Evolutionary conservation across 2,329 filamentous ascomycete species (phyloP), one percentile per base, ranked within the genome.

Genomic region (Fusarium chaquense): DNA sequence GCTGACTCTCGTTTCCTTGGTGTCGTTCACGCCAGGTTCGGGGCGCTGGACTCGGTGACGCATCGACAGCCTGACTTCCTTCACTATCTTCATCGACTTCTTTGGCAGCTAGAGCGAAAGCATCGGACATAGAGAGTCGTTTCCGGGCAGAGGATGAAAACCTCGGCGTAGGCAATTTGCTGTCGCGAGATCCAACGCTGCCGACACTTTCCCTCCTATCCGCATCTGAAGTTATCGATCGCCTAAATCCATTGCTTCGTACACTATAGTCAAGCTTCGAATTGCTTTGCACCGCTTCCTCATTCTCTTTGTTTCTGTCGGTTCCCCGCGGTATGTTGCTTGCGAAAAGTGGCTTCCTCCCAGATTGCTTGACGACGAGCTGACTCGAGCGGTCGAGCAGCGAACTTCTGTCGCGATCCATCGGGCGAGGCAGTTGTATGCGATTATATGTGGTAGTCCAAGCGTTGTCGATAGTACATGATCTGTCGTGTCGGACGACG

Each of bases 21-120:
- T 63, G 73, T 35, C 75, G 76, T 20, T 76, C 72, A 15, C 82
- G 81, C 80, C 83, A 83, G 10, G 78, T 73, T 33, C 85, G 78
- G 3, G 85, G 85, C 2, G 85, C 85, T 1, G 85, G 85, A 57
- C 85, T 87, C 1, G 85, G 85, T 3, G 84, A 86, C 20, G 80
- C 84, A 62, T 83, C 81, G n/a, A 74, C 68, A n/a, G 63, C 58
- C 18, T 73, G 67, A 30, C 70, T 75, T n/a, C 75, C 74, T 38
- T 69, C 70, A 13, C 70, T 67, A 49, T 65, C 72, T 33, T 72
- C 70, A 8, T 74, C 74, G 36, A 72, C 75, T 53, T 79, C 79
- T 35, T 71, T 71, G 36, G 72, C 76, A 6, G 78, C 80, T 41
- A 77, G 60, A 45, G 57, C 73, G 70, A 81, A 83, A 9, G 84